Evolutionary conservation across 202 grass and related monocot species (phyloP).

Genomic region (Musa balbisiana): DNA sequence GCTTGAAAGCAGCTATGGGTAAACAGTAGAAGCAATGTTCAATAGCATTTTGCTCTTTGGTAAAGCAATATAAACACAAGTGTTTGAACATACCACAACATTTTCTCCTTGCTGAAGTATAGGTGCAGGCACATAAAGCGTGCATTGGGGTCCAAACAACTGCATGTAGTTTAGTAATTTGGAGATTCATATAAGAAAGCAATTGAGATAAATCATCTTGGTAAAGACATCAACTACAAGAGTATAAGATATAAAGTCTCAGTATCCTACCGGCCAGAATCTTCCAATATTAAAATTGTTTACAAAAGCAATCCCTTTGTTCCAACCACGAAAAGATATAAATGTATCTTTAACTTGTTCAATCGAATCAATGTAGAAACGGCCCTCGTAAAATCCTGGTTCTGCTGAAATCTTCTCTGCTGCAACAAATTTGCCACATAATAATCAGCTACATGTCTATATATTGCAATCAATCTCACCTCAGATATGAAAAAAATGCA

Average conservation of each 20-base stretch:
- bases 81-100: slow-evolving; percentile 45
- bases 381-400: slow-evolving; percentile 69
- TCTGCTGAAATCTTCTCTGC: slow-evolving; percentile 37
- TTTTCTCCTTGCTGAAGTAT: slow-evolving; percentile 70
- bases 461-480: not conserved
- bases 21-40: not conserved
- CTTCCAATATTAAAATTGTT: slow-evolving; percentile 95
- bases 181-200: slow-evolving; percentile 22
- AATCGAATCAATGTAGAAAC: slow-evolving; percentile 44
- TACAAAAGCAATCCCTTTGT: slow-evolving; percentile 89
- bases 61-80: slow-evolving; percentile 12
- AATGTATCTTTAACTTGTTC: slow-evolving; percentile 72
- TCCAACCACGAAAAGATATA: slow-evolving; percentile 92
- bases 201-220: not conserved
- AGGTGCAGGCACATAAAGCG: slow-evolving; percentile 76
- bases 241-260: slow-evolving; percentile 1
- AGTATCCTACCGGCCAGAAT: slow-evolving; percentile 83
- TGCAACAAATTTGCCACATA: slow-evolving; percentile 11
- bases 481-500: not conserved
- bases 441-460: not conserved
- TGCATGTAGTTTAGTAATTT: slow-evolving; percentile 33
- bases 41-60: not conserved
- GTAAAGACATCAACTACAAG: not conserved
- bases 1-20: not conserved
- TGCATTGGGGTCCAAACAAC: slow-evolving; percentile 70